A percentile compares a stretch with the other conserved stretches of the same genome.
Evolutionary conservation across 306 rosid genomes (phyloP).

Genomic region (Vigna reflexopilosa): DNA sequence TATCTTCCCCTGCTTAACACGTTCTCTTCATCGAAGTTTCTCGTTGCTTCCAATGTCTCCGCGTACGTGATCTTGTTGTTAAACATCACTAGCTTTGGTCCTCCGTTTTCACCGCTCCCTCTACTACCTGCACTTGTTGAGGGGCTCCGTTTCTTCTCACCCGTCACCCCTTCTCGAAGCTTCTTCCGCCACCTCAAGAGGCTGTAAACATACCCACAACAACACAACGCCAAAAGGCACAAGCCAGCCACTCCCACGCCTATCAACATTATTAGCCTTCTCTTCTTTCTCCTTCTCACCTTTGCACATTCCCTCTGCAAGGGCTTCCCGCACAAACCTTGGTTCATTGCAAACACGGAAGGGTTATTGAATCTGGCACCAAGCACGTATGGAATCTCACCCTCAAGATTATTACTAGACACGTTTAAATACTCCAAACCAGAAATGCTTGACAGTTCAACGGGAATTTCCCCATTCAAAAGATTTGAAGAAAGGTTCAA

Average conservation of each 20-base stretch:
- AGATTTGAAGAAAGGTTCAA: slow-evolving; percentile 72
- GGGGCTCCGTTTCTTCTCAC: slow-evolving; percentile 80
- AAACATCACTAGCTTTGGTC: slow-evolving; percentile 83
- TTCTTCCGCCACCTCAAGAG: slow-evolving; percentile 78
- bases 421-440: slow-evolving; percentile 64
- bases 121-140: slow-evolving; percentile 59
- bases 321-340: slow-evolving; percentile 70
- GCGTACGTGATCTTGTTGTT: slow-evolving; percentile 71
- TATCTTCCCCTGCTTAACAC: slow-evolving; percentile 78
- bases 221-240: slow-evolving; percentile 62
- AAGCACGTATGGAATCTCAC: slow-evolving; percentile 67
- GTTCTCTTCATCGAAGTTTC: slow-evolving; percentile 86
- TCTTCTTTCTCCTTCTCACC: slow-evolving; percentile 59
- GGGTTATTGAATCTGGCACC: slow-evolving; percentile 62
- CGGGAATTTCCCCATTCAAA: slow-evolving; percentile 66
- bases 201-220: slow-evolving; percentile 77
- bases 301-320: slow-evolving; percentile 63
- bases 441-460: slow-evolving; percentile 46
- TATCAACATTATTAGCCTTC: slow-evolving; percentile 61
- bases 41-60: slow-evolving; percentile 85
- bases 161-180: slow-evolving; percentile 68
- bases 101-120: slow-evolving; percentile 81
- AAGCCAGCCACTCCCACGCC: slow-evolving; percentile 64
- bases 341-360: slow-evolving; percentile 59
- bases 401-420: slow-evolving; percentile 68